Evolutionary conservation across 495 filamentous ascomycete species (phyloP).

Genomic region (Tuber calosporum): DNA sequence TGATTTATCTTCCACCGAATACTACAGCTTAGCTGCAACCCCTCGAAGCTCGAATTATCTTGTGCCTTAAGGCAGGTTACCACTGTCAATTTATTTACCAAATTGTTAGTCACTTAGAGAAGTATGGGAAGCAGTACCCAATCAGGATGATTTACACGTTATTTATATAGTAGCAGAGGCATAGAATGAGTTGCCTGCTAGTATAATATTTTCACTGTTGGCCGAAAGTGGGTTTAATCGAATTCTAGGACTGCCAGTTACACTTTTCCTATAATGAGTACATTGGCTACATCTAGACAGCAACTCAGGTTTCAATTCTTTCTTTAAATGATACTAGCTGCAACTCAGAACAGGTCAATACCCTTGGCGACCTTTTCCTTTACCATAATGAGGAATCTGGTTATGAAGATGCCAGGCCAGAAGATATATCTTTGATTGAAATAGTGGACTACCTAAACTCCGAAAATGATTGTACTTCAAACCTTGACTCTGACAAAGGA

Average conservation of each 20-base stretch:
- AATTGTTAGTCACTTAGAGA: conserved; percentile 12
- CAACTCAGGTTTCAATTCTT: too few species aligned
- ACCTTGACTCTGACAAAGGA: too few species aligned
- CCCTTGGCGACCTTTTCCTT: background rate
- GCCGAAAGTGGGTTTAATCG: background rate
- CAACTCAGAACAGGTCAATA: too few species aligned
- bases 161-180: conserved; percentile 10
- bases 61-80: conserved; percentile 14
- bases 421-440: too few species aligned
- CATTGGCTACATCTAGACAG: too few species aligned
- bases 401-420: too few species aligned
- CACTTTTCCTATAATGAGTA: too few species aligned
- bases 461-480: too few species aligned
- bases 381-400: too few species aligned
- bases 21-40: conserved; percentile 8
- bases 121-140: background rate
- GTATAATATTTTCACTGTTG: conserved; percentile 13
- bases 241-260: too few species aligned
- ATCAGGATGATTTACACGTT: conserved; percentile 10
- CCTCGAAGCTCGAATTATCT: conserved; percentile 23
- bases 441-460: too few species aligned
- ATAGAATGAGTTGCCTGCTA: conserved; percentile 8
- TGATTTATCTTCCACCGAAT: conserved; percentile 16
- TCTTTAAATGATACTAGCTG: too few species aligned
- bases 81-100: background rate